Evolutionary conservation across 306 rosid genomes (phyloP).

Genomic region (Erythrophleum fordii): DNA sequence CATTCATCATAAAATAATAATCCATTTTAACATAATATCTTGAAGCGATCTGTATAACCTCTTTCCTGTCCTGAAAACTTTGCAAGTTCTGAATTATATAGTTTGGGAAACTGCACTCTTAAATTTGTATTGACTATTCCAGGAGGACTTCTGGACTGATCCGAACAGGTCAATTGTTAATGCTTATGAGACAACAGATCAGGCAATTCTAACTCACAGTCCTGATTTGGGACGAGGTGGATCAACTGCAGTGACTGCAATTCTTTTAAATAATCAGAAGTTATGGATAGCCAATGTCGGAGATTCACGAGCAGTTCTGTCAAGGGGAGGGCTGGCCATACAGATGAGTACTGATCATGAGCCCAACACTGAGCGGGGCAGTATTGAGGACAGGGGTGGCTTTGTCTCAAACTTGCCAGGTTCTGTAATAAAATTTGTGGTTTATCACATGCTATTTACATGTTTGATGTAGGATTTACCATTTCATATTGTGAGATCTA

Average conservation of each 20-base stretch:
- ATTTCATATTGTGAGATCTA: slow-evolving; percentile 12
- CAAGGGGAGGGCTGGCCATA: slow-evolving; percentile 61
- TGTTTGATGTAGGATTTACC: slow-evolving; percentile 24
- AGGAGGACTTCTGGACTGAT: slow-evolving; percentile 74
- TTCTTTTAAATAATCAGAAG: slow-evolving; percentile 64
- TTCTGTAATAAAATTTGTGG: slow-evolving; percentile 43
- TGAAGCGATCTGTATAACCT: slow-evolving; percentile 10
- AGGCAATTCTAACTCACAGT: slow-evolving; percentile 73
- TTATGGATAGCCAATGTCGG: slow-evolving; percentile 81
- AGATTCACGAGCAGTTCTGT: slow-evolving; percentile 81
- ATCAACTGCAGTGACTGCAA: slow-evolving; percentile 83
- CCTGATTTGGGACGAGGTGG: slow-evolving; percentile 86
- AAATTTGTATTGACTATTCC: slow-evolving; percentile 21
- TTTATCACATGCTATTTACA: slow-evolving; percentile 30
- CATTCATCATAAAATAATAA: slow-evolving; percentile 9
- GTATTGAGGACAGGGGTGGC: slow-evolving; percentile 84
- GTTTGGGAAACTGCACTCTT: not conserved
- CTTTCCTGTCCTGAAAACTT: slow-evolving; percentile 3
- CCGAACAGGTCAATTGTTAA: slow-evolving; percentile 58
- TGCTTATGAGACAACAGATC: slow-evolving; percentile 71
- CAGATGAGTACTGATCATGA: slow-evolving; percentile 85
- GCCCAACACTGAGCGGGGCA: slow-evolving; percentile 79
- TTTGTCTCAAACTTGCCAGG: slow-evolving; percentile 98
- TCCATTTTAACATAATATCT: slow-evolving; percentile 19
- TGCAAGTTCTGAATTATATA: slow-evolving; percentile 7